A percentile compares a stretch with the other conserved stretches of the same genome.
phyloP scores from a whole-genome alignment of 176 grass and related monocot species.

The Carex kokanica region DNA sequence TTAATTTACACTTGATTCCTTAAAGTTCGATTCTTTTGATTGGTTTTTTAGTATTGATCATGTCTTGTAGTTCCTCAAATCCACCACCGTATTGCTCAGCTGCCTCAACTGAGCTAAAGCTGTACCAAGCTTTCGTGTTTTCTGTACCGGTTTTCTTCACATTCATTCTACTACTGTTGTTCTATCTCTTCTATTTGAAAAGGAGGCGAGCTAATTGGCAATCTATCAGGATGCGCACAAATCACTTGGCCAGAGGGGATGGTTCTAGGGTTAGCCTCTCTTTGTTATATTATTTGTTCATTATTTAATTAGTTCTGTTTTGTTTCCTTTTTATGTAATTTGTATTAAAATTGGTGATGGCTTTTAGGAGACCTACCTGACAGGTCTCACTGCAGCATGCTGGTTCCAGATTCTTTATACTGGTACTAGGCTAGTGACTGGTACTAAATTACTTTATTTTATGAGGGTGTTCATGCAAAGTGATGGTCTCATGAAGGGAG shows the following conservation, averaged over 20 bases:
- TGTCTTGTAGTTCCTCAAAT: conserved; percentile 80
- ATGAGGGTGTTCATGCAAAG: background rate
- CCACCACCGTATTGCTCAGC: conserved; percentile 70
- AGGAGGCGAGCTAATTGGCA: conserved; percentile 80
- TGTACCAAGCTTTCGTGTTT: conserved; percentile 94
- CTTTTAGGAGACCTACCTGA: conserved; percentile 10
- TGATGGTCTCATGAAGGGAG: background rate
- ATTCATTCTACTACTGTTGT: conserved; percentile 66
- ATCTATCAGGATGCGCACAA: conserved; percentile 57
- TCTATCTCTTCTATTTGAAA: conserved; percentile 88
- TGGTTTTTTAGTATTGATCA: conserved; percentile 24
- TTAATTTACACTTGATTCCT: background rate
- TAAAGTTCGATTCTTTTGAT: background rate
- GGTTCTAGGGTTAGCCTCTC: conserved; percentile 47
- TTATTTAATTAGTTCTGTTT: background rate
- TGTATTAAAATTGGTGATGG: background rate
- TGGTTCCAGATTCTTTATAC: background rate
- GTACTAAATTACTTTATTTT: conserved; percentile 5
- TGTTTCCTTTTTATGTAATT: background rate
- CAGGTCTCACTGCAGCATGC: background rate
- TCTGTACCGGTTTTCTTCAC: conserved; percentile 91
- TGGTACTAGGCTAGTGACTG: background rate
- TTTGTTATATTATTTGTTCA: background rate
- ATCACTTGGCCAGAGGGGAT: conserved; percentile 61
- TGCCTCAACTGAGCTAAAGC: conserved; percentile 67